Percentiles rank a stretch among this genome's conserved stretches.
Conservation (phyloP, 768 basidiomycete species). For the Lentinula sp. region DNA sequence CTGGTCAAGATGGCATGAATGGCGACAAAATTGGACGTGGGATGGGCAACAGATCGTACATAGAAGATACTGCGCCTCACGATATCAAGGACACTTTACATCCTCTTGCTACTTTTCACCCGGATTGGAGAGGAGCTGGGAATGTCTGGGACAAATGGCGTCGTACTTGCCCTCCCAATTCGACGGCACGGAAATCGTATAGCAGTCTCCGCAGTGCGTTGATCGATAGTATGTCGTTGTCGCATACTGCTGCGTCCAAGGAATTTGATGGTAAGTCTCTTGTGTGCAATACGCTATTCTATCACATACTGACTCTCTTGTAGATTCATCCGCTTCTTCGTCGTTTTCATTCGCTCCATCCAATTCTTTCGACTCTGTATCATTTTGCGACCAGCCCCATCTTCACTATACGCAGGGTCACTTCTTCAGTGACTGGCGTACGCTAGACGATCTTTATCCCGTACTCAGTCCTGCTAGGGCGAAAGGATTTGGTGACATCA, state of each 20-base stretch:
- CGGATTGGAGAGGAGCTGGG: constrained; percentile 83
- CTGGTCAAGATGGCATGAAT: not conserved
- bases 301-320: not conserved
- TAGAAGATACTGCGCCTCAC: not conserved
- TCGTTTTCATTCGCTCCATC: constrained; percentile 60
- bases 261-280: not conserved
- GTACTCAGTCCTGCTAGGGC: constrained; percentile 91
- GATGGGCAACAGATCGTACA: not conserved
- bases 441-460: constrained; percentile 83
- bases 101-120: constrained; percentile 41
- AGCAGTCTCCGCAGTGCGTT: constrained; percentile 60
- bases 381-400: constrained; percentile 81
- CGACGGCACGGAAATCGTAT: constrained; percentile 78
- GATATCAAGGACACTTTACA: not conserved
- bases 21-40: not conserved
- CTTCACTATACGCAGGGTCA: constrained; percentile 87
- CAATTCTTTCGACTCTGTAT: constrained; percentile 51
- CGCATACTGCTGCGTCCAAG: not conserved
- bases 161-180: constrained; percentile 75
- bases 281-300: not conserved
- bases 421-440: constrained; percentile 96
- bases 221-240: constrained; percentile 5
- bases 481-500: constrained; percentile 80
- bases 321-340: constrained; percentile 11
- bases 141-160: constrained; percentile 94